Conservation (phyloP, 768 basidiomycete species). For the Lentinus brumalis region DNA sequence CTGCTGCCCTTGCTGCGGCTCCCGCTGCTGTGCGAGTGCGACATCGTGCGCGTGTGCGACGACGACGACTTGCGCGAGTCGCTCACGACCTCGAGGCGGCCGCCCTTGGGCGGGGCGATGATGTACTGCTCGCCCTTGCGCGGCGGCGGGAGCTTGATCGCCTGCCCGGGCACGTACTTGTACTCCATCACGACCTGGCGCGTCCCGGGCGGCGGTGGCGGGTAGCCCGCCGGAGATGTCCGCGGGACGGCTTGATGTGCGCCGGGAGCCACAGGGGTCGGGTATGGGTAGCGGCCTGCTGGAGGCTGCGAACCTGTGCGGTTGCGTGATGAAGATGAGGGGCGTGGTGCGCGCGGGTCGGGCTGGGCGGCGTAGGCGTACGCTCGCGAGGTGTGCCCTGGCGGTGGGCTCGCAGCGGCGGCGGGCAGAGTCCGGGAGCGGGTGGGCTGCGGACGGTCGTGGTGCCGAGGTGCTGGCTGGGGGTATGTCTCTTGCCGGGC, state of each 20-base stretch:
- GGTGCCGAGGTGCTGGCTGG: neutral
- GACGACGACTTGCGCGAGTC: constrained; percentile 1
- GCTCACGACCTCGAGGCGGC: constrained; percentile 23
- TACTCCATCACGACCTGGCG: constrained; percentile 11
- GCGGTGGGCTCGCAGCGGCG: neutral
- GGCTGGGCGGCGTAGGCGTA: constrained; percentile 11
- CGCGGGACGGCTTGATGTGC: constrained; percentile 7
- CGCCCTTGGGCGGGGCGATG: constrained; percentile 28
- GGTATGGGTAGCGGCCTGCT: constrained; percentile 12
- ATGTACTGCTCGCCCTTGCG: constrained; percentile 29
- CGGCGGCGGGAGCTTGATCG: constrained; percentile 27
- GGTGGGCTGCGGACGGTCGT: constrained; percentile 16
- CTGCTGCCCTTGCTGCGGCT: constrained; percentile 13
- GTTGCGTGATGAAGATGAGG: constrained; percentile 12
- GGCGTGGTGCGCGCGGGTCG: constrained; percentile 4
- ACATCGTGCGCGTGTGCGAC: constrained; percentile 8
- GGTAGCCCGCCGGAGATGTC: constrained; percentile 13
- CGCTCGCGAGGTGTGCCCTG: constrained; percentile 9
- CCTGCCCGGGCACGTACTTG: constrained; percentile 9
- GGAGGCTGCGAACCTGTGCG: constrained; percentile 11
- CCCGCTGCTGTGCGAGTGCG: constrained; percentile 2
- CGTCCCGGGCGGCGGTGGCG: constrained; percentile 8
- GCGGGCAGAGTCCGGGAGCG: constrained; percentile 18
- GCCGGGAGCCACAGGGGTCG: constrained; percentile 10
- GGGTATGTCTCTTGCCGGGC: constrained; percentile 5